These are phyloP conservation scores for Physcomitrellopsis africana DNA, from an alignment of 225 moss, liverwort and hornwort genomes.

Conservation along the genomic window DNA sequence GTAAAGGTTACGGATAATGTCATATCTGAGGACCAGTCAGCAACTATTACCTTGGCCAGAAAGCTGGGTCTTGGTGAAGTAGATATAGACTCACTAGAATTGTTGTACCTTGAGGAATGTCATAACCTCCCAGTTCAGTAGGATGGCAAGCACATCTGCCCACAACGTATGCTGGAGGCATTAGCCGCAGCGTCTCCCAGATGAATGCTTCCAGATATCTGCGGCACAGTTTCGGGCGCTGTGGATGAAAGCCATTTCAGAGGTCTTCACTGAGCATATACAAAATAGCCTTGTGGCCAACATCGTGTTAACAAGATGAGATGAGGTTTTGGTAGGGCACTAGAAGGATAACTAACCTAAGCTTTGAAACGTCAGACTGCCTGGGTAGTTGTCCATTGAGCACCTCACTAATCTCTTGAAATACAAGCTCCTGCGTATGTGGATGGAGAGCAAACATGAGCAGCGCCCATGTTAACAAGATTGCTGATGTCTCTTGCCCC, in stretches of 20 bases:
- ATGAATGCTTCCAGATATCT: conserved; percentile 77
- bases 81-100: conserved; percentile 76
- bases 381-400: conserved; percentile 50
- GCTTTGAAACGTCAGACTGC: conserved; percentile 55
- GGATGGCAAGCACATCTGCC: conserved; percentile 71
- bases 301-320: not conserved
- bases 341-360: conserved; percentile 42
- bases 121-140: conserved; percentile 50
- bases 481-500: conserved; percentile 85
- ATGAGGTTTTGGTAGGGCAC: not conserved
- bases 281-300: not conserved
- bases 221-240: conserved; percentile 16
- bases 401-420: conserved; percentile 52
- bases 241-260: not conserved
- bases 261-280: not conserved
- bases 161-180: conserved; percentile 75
- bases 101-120: conserved; percentile 68
- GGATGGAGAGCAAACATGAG: conserved; percentile 77
- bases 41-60: conserved; percentile 65
- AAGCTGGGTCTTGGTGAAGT: conserved; percentile 74
- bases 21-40: not conserved
- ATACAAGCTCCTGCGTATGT: conserved; percentile 50
- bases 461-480: conserved; percentile 73
- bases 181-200: conserved; percentile 78
- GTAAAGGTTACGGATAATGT: not conserved